Conservation (phyloP, 805 yeast genomes). For the Cyberlindnera suaveolens region DNA sequence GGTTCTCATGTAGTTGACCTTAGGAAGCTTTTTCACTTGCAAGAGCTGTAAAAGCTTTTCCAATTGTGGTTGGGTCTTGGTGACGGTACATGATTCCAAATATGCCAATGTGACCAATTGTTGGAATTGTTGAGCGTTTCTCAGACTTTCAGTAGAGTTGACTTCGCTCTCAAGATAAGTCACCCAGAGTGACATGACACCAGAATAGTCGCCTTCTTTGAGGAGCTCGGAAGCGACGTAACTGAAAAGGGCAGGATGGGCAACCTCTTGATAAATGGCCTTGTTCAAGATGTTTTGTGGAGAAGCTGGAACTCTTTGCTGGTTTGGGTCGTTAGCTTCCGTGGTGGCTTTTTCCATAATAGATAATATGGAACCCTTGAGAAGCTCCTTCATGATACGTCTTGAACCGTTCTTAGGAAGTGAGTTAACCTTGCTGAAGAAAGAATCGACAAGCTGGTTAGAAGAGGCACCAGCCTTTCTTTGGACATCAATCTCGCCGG, state of each 20-base stretch:
- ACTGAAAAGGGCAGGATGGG: constrained; percentile 8
- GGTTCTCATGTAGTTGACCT: neutral
- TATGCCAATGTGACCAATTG: constrained; percentile 12
- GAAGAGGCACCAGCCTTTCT: constrained; percentile 1
- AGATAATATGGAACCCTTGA: neutral
- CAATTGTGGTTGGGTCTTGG: constrained; percentile 3
- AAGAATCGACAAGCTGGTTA: constrained; percentile 3
- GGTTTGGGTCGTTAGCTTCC: constrained; percentile 13
- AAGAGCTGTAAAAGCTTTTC: constrained; percentile 12
- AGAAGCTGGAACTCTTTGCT: constrained; percentile 12
- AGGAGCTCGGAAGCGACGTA: constrained; percentile 10
- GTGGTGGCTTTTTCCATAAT: constrained; percentile 11
- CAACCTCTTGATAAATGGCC: constrained; percentile 14
- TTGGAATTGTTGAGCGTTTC: constrained; percentile 1
- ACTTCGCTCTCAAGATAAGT: constrained; percentile 16
- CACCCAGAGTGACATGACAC: constrained; percentile 19
- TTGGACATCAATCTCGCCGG: neutral
- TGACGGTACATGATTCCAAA: constrained; percentile 8
- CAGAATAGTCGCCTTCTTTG: constrained; percentile 9
- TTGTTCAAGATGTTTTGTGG: constrained; percentile 18
- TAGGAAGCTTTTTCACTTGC: constrained; percentile 10
- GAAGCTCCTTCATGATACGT: neutral
- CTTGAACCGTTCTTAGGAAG: neutral
- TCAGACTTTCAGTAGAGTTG: neutral
- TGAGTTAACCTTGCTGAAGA: constrained; percentile 3